phyloP scores from a whole-genome alignment of 306 rosid species.

The Cyamopsis tetragonoloba region DNA sequence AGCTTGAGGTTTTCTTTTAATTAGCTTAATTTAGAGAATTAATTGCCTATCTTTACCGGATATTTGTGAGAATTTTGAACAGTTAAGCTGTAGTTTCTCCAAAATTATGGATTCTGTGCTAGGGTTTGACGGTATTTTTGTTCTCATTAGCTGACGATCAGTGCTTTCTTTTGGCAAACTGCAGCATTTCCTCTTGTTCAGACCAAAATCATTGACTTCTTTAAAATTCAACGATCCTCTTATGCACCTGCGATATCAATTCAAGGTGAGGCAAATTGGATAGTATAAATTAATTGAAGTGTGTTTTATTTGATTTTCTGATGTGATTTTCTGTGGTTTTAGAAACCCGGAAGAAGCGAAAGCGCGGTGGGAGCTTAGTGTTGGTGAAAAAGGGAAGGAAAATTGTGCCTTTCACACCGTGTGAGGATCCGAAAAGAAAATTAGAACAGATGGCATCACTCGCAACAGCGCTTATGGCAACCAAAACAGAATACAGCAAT shows the following conservation, averaged over 20 bases:
- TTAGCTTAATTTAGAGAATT: no score
- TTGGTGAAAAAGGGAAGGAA: slow-evolving; percentile 67
- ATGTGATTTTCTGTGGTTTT: background rate
- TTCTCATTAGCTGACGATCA: no score
- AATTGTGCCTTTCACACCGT: slow-evolving; percentile 55
- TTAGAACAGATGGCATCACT: slow-evolving; percentile 88
- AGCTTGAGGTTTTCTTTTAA: no score
- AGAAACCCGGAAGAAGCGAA: slow-evolving; percentile 63
- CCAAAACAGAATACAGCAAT: slow-evolving; percentile 64
- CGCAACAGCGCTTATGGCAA: slow-evolving; percentile 81
- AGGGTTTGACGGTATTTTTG: no score
- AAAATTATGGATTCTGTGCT: no score
- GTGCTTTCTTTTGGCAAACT: background rate
- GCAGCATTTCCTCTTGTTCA: slow-evolving; percentile 84
- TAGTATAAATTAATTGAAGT: background rate
- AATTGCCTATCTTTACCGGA: no score
- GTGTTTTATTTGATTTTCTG: background rate
- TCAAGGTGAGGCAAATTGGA: slow-evolving; percentile 43
- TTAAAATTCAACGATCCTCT: slow-evolving; percentile 51
- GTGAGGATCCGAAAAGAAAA: slow-evolving; percentile 56
- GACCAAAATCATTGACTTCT: slow-evolving; percentile 84
- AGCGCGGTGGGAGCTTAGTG: slow-evolving; percentile 47
- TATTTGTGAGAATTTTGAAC: no score
- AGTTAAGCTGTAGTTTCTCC: no score
- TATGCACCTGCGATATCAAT: slow-evolving; percentile 8